Base-by-base conservation (phyloP, 345 rosid genomes). In the Erucastrum elatum region DNA sequence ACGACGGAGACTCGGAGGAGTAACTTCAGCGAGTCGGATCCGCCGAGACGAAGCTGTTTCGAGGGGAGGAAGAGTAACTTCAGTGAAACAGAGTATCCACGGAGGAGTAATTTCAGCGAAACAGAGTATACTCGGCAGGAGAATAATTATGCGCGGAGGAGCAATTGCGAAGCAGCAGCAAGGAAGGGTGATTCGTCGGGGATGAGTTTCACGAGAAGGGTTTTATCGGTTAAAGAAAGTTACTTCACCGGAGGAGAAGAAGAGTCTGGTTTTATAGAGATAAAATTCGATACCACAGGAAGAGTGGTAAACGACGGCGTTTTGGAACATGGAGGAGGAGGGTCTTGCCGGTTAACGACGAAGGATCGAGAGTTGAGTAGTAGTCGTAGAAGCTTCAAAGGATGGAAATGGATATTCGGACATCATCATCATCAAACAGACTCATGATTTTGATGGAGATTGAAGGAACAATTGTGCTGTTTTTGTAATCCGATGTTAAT, bases 361-460 rank as follows among this genome's bases (percentile, higher is more conserved):
- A 85, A 79, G 70, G 99, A 90, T 58, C 75, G 89, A 55, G 91
- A 90, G 69, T 87, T 86, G 51, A 88, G 87, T 76, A 90, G 88
- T 85, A 90, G 87, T 88, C 79, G 91, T 65, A 91, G 72, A 63
- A 95, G 96, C 80, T 93, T 95, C 85, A 93, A 85, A 80, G 96
- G 99, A 4, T 93, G 98, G 98, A 85, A 87, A 51, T 93, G 99
- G 99, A 88, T 93, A 16, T 93, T 95, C 86, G 82, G 89, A 82
- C 88, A 88, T 64, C 80, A 12, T 29, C 76, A 67, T 60, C 81
- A 77, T 70, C 41, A 63, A 1, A 53, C 44, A 70, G 67, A 31
- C 3, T 39, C 13, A 39, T 41, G 13, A 41, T 41, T 3, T 8
- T 41, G 49, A 41, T 1, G 49, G 0, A 41, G 49, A 41, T 4